Percentiles rank a stretch among this genome's conserved stretches.
These are phyloP conservation scores for Euphorbia lathyris DNA, from an alignment of 345 rosid genomes.

Conservation along the genomic window DNA sequence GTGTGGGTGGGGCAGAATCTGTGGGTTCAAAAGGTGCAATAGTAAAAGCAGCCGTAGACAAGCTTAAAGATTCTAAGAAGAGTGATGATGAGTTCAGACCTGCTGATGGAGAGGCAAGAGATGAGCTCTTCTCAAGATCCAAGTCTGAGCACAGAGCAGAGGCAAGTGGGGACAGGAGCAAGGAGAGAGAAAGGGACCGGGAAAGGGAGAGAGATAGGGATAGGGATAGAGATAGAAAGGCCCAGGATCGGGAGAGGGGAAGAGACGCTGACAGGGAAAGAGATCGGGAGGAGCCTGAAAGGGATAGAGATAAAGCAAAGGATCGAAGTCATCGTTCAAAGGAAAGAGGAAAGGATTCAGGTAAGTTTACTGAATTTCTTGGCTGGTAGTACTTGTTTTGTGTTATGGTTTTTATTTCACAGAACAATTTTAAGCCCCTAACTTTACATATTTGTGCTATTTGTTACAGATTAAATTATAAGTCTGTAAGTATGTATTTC, in stretches of 20 bases:
- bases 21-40: conserved; percentile 45
- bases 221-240: conserved; percentile 48
- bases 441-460: too few relatives aligned
- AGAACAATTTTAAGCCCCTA: too few relatives aligned
- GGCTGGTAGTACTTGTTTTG: not conserved
- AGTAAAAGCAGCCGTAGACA: conserved; percentile 41
- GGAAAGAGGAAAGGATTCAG: conserved; percentile 71
- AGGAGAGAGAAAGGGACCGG: conserved; percentile 62
- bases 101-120: conserved; percentile 45
- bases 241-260: conserved; percentile 57
- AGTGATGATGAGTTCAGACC: conserved; percentile 59
- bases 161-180: conserved; percentile 53
- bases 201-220: conserved; percentile 36
- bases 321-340: conserved; percentile 65
- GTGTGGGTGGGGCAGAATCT: conserved; percentile 38
- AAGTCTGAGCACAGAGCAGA: conserved; percentile 53
- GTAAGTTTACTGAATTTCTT: conserved; percentile 24
- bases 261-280: conserved; percentile 80
- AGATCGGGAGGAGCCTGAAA: conserved; percentile 55
- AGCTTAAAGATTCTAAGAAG: conserved; percentile 57
- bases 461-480: too few relatives aligned
- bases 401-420: too few relatives aligned
- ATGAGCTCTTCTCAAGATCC: conserved; percentile 39
- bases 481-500: too few relatives aligned
- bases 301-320: conserved; percentile 63